Evolutionary conservation across 148 eudicot genomes (phyloP), one percentile per base, ranked within the genome.

Genomic region (Polygonum maritimum): DNA sequence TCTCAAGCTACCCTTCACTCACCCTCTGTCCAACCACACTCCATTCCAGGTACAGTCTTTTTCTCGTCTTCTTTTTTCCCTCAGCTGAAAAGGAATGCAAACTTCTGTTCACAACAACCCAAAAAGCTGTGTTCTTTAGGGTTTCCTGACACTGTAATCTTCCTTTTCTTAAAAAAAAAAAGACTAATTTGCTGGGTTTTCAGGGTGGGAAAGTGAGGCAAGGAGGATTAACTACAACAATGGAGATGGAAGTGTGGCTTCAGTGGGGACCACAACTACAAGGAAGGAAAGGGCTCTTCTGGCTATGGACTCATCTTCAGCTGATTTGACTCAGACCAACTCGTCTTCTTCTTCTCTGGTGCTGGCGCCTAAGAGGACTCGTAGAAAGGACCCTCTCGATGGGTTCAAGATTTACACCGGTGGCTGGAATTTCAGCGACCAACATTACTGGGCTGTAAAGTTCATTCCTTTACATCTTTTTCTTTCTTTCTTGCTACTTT

Each of bases 371-470:
- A 38, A 80, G 78, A 86, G 91, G 75, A 86, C 91, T 2, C 18
- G 79, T 39, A 84, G 91, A 77, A 86, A 62, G 78, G 91, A 88
- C 74, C 91, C 89, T 71, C 86, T 88, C 12, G 47, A 84, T 80
- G 82, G 76, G 22, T 83, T 86, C 76, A 83, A 86, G 16, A 72
- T 36, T 18, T 88, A 88, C 44, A 82, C 76, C 13, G 87, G 91
- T 70, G 91, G 91, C 2, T 88, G 85, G 84, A 88, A 88, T 76
- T 82, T 84, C 18, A 88, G 85, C 71, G 81, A 88, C 33, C 78
- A n/a, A 36, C 91, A 86, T 81, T 88, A 88, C 85, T 88, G 91
- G 91, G 91, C 89, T 86, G 91, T 88, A 84, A 84, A 77, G 91
- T 80, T 63, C 72, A 36, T 36, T 19, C 5, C 48, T 31, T 22